These are phyloP conservation scores for Mycena maculata DNA, from an alignment of 768 basidiomycete species.

Conservation along the genomic window DNA sequence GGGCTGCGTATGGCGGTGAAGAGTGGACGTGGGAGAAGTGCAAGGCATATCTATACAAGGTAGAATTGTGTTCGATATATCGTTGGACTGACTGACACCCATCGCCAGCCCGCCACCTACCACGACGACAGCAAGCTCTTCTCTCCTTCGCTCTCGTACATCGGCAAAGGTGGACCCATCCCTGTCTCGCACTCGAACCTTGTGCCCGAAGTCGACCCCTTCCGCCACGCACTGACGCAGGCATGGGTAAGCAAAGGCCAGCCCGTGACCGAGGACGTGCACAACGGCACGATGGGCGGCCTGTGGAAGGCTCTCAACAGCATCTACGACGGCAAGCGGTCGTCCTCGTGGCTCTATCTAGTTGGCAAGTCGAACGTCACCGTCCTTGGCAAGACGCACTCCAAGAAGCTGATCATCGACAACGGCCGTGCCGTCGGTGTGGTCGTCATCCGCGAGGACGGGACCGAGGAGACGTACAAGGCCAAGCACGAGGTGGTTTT, in stretches of 20 bases:
- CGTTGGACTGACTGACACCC: neutral
- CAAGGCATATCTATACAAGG: constrained; percentile 26
- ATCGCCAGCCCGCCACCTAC: constrained; percentile 26
- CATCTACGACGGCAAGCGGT: constrained; percentile 28
- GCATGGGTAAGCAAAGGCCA: constrained; percentile 30
- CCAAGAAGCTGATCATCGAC: constrained; percentile 29
- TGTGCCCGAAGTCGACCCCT: constrained; percentile 21
- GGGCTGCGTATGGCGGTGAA: constrained; percentile 24
- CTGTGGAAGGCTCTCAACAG: constrained; percentile 30
- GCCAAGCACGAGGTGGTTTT: constrained; percentile 29
- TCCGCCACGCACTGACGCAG: constrained; percentile 25
- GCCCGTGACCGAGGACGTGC: constrained; percentile 25
- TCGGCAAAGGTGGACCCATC: constrained; percentile 27
- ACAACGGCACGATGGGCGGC: constrained; percentile 27
- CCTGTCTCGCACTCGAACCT: constrained; percentile 29
- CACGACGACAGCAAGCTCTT: constrained; percentile 31
- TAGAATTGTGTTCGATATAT: constrained; percentile 2
- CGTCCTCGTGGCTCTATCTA: constrained; percentile 29
- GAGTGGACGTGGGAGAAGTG: constrained; percentile 30
- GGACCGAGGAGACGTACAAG: constrained; percentile 30
- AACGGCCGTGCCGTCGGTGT: constrained; percentile 30
- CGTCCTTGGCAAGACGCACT: constrained; percentile 27
- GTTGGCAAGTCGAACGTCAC: constrained; percentile 29
- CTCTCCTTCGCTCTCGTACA: constrained; percentile 26
- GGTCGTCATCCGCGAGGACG: constrained; percentile 31